Conservation (phyloP, 495 filamentous ascomycete genomes). For the Neurospora sp. region DNA sequence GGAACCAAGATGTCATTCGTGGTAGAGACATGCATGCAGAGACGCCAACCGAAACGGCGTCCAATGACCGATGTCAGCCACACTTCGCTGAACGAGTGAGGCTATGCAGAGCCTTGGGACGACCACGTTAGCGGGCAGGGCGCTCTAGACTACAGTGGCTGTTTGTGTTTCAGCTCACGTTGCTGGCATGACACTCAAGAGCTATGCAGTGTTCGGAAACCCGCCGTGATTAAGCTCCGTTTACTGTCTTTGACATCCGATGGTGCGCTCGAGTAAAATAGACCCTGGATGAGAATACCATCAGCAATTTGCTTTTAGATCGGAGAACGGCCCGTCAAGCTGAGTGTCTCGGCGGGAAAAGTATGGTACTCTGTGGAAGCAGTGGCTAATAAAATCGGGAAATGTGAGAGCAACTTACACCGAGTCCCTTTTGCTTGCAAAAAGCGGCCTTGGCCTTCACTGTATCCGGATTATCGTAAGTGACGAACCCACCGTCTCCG, state of each 20-base stretch:
- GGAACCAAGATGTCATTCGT: background rate
- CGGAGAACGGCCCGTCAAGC: conserved; percentile 1
- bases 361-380: background rate
- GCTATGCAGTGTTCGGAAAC: conserved; percentile 61
- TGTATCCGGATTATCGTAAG: conserved; percentile 75
- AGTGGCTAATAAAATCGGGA: background rate
- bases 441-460: conserved; percentile 79
- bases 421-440: conserved; percentile 65
- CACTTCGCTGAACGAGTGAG: background rate
- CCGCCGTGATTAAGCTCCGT: conserved; percentile 64
- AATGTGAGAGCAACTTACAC: conserved; percentile 30
- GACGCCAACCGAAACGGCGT: background rate
- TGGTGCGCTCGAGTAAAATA: conserved; percentile 91
- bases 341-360: background rate
- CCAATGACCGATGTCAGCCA: background rate
- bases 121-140: background rate
- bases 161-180: background rate
- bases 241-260: conserved; percentile 56
- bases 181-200: conserved; percentile 20
- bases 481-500: conserved; percentile 76
- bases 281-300: conserved; percentile 36
- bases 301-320: background rate
- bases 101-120: background rate
- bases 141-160: background rate
- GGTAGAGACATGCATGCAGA: background rate